Evolutionary conservation across 1,139 yeast genomes (phyloP).

Genomic region (Saccharomyces hybrid): DNA sequence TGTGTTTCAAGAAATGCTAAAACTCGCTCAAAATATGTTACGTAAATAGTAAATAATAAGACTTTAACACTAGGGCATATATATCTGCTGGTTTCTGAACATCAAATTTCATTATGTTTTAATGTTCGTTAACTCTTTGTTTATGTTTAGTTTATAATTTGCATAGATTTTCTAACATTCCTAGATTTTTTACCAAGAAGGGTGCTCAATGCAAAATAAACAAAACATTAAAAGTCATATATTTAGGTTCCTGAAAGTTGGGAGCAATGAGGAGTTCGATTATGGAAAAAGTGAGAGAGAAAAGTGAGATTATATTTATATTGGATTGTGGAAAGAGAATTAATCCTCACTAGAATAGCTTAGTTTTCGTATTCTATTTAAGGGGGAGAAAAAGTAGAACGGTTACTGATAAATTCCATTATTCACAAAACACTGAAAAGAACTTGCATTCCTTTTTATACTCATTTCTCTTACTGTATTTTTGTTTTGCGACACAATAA

Average conservation of each 20-base stretch:
- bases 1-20: neutral
- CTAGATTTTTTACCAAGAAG: neutral
- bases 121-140: neutral
- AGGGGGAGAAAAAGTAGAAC: neutral
- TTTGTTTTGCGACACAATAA: neutral
- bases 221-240: neutral
- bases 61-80: neutral
- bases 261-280: neutral
- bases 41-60: neutral
- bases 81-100: neutral
- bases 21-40: neutral
- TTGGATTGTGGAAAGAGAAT: neutral
- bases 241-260: neutral
- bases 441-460: slow-evolving; percentile 15
- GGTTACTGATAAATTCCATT: neutral
- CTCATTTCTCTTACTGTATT: neutral
- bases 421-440: neutral
- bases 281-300: neutral
- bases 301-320: neutral
- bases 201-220: neutral
- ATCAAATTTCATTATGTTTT: neutral
- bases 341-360: neutral
- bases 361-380: neutral
- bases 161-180: neutral
- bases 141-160: neutral